phyloP scores from a whole-genome alignment of 2,329 filamentous ascomycete genomes.

The Fusarium irregulare region DNA sequence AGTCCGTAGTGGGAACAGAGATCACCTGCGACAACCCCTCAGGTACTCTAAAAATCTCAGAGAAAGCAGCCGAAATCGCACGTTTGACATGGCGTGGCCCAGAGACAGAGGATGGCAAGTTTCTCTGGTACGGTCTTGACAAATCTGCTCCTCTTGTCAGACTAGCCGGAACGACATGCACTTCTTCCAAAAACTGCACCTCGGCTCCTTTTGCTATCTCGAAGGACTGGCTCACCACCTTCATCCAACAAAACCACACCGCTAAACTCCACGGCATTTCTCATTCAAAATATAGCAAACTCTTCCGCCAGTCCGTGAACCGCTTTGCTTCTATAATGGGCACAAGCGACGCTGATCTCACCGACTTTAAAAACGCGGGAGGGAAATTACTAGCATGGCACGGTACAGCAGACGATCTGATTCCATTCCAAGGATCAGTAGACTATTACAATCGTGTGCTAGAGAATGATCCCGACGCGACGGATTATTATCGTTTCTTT shows the following conservation, averaged over 20 bases:
- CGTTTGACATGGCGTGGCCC: conserved; percentile 21
- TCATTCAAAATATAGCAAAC: not conserved
- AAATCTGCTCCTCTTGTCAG: not conserved
- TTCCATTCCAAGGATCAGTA: conserved; percentile 19
- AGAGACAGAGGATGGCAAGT: conserved; percentile 9
- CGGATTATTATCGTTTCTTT: conserved; percentile 32
- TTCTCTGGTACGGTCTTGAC: conserved; percentile 29
- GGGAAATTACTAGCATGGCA: conserved; percentile 38
- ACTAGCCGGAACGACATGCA: conserved; percentile 23
- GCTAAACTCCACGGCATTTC: not conserved
- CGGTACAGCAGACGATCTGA: conserved; percentile 30
- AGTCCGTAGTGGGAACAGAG: conserved; percentile 22
- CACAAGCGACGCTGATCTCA: conserved; percentile 26
- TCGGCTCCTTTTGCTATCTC: conserved; percentile 15
- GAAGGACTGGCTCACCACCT: conserved; percentile 9
- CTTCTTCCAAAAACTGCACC: not conserved
- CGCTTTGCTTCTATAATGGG: conserved; percentile 32
- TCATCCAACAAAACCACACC: not conserved
- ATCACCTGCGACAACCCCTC: conserved; percentile 20
- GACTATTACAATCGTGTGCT: conserved; percentile 30
- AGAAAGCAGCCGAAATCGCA: conserved; percentile 12
- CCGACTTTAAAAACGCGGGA: conserved; percentile 21
- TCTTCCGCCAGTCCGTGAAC: conserved; percentile 26
- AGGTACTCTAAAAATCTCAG: conserved; percentile 3
- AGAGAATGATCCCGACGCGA: not conserved